phyloP scores from a whole-genome alignment of 495 filamentous ascomycete species.

The Cairneyella variabilis region DNA sequence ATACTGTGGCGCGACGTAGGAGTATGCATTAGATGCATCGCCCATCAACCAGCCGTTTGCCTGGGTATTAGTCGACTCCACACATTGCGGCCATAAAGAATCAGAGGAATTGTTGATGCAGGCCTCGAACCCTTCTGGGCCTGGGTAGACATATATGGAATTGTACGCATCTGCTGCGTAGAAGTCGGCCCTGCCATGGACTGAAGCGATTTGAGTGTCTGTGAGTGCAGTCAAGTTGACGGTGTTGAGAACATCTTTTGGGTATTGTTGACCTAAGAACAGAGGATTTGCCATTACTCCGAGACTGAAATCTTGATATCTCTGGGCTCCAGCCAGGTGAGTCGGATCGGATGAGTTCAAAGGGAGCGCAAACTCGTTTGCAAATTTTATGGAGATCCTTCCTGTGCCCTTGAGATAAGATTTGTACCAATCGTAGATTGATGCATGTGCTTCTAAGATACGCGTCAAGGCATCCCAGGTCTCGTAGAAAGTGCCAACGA shows the following conservation, averaged over 20 bases:
- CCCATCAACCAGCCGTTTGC: slow-evolving; percentile 33
- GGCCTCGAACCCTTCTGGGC: slow-evolving; percentile 30
- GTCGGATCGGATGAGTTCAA: slow-evolving; percentile 30
- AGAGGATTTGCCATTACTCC: slow-evolving; percentile 39
- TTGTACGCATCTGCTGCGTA: slow-evolving; percentile 44
- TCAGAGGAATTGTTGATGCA: slow-evolving; percentile 26
- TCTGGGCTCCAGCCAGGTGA: slow-evolving; percentile 33
- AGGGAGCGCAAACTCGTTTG: slow-evolving; percentile 42
- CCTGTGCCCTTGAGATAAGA: slow-evolving; percentile 35
- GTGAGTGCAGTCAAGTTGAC: slow-evolving; percentile 27
- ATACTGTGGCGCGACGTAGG: slow-evolving; percentile 28
- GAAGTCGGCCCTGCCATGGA: slow-evolving; percentile 39
- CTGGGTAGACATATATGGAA: slow-evolving; percentile 33
- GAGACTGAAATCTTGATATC: slow-evolving; percentile 39
- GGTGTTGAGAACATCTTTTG: background rate
- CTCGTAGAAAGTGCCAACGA: background rate
- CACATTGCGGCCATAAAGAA: background rate
- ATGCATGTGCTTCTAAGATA: slow-evolving; percentile 35
- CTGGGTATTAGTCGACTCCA: background rate
- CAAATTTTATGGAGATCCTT: slow-evolving; percentile 37
- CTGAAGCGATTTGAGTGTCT: slow-evolving; percentile 29
- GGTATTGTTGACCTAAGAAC: slow-evolving; percentile 29
- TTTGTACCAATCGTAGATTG: slow-evolving; percentile 39
- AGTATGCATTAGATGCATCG: slow-evolving; percentile 38
- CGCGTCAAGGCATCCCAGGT: slow-evolving; percentile 21